phyloP scores from a whole-genome alignment of 192 early-diverging fungal species.

The Cladochytrium replicatum region DNA sequence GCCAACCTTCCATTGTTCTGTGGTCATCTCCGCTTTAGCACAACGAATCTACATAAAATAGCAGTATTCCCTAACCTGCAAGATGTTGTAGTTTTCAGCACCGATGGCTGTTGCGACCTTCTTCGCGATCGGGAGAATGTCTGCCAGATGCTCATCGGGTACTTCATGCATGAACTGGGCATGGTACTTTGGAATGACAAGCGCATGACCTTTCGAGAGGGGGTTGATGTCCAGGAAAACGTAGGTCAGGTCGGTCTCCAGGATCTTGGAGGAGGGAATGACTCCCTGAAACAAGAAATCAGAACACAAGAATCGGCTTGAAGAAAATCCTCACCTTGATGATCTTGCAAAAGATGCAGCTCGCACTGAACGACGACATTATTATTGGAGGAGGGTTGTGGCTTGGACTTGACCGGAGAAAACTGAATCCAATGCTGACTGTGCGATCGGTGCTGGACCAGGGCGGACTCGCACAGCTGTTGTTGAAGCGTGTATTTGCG shows the following conservation, averaged over 20 bases:
- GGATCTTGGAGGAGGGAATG: constrained; percentile 72
- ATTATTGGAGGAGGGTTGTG: too few relatives aligned
- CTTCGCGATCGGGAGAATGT: constrained; percentile 78
- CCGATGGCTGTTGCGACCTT: constrained; percentile 72
- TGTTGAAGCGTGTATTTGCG: too few relatives aligned
- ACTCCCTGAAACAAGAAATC: constrained; percentile 62
- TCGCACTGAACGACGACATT: too few relatives aligned
- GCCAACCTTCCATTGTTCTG: constrained; percentile 65
- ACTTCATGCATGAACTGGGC: constrained; percentile 85
- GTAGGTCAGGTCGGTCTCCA: constrained; percentile 72
- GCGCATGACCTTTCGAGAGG: constrained; percentile 65
- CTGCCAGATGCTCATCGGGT: constrained; percentile 71
- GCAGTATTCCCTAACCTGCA: constrained; percentile 50
- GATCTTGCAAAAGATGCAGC: constrained; percentile 92
- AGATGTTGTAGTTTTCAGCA: constrained; percentile 76
- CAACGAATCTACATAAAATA: constrained; percentile 1
- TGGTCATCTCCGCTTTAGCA: too few relatives aligned
- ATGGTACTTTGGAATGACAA: constrained; percentile 69
- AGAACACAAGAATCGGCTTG: too few relatives aligned
- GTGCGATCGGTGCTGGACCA: too few relatives aligned
- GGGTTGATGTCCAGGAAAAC: constrained; percentile 79
- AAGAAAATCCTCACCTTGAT: too few relatives aligned
- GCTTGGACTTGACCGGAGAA: too few relatives aligned
- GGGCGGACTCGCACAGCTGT: too few relatives aligned
- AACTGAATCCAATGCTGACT: too few relatives aligned